These are phyloP conservation scores for Xylariomycetidae sp. DNA, from an alignment of 2,329 filamentous ascomycete genomes.

Conservation along the genomic window DNA sequence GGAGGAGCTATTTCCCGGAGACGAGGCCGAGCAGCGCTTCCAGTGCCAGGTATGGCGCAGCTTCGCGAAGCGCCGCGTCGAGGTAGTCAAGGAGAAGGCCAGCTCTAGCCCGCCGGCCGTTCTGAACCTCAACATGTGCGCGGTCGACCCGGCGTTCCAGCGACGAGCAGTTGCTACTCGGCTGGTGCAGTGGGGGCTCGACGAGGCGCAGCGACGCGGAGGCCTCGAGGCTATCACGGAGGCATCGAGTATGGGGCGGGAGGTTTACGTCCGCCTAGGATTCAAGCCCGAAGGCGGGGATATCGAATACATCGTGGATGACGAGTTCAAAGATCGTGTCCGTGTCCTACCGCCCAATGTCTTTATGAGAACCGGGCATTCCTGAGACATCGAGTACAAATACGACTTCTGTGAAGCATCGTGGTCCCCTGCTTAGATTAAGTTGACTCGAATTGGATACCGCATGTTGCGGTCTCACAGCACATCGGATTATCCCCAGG, in stretches of 20 bases:
- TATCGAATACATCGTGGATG: slow-evolving; percentile 38
- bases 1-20: slow-evolving; percentile 34
- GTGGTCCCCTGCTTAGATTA: too few relatives aligned
- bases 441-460: too few relatives aligned
- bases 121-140: slow-evolving; percentile 47
- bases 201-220: slow-evolving; percentile 34
- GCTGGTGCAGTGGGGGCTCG: slow-evolving; percentile 45
- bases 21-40: slow-evolving; percentile 42
- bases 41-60: slow-evolving; percentile 38
- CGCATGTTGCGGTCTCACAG: too few relatives aligned
- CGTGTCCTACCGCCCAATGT: slow-evolving; percentile 36
- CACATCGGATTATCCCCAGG: too few relatives aligned
- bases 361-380: slow-evolving; percentile 43
- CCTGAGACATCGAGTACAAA: too few relatives aligned
- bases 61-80: slow-evolving; percentile 38
- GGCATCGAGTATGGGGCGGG: slow-evolving; percentile 42
- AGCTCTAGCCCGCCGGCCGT: slow-evolving; percentile 35
- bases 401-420: too few relatives aligned
- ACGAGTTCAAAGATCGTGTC: slow-evolving; percentile 32
- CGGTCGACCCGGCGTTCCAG: slow-evolving; percentile 50
- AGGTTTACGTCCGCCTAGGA: slow-evolving; percentile 40
- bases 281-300: slow-evolving; percentile 38
- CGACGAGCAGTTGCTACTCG: slow-evolving; percentile 39
- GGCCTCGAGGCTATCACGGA: slow-evolving; percentile 40
- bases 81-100: slow-evolving; percentile 37